Conservation (phyloP, 805 yeast genomes). For the Candida hungchunana region DNA sequence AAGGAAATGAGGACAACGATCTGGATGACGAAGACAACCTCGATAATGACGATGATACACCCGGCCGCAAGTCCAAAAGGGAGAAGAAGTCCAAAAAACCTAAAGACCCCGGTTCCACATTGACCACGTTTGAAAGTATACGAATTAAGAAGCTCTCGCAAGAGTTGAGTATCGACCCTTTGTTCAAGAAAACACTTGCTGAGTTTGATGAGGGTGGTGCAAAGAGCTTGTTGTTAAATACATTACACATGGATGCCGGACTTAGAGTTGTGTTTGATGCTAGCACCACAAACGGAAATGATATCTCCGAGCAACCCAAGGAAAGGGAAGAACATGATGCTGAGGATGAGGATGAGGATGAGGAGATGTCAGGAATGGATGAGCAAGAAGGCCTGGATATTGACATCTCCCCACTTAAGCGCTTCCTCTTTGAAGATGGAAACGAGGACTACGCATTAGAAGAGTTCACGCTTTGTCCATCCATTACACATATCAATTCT, state of each 20-base stretch:
- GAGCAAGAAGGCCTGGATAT: constrained; percentile 22
- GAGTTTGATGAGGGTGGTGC: constrained; percentile 86
- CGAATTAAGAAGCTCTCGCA: constrained; percentile 54
- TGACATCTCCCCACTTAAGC: constrained; percentile 24
- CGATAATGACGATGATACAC: constrained; percentile 2
- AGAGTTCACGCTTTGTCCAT: constrained; percentile 57
- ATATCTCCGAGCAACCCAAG: constrained; percentile 8
- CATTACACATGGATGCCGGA: constrained; percentile 48
- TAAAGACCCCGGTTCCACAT: constrained; percentile 36
- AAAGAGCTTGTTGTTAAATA: constrained; percentile 60
- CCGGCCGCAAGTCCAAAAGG: constrained; percentile 4
- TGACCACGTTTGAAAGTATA: constrained; percentile 47
- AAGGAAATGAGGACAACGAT: constrained; percentile 21
- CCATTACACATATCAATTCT: constrained; percentile 43
- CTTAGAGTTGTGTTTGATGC: constrained; percentile 69
- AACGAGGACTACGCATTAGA: constrained; percentile 23
- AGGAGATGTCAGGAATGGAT: constrained; percentile 22
- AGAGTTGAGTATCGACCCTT: constrained; percentile 65
- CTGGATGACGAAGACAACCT: constrained; percentile 23
- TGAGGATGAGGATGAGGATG: constrained; percentile 19
- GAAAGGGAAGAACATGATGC: not conserved
- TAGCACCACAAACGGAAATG: constrained; percentile 21
- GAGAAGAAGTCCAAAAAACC: constrained; percentile 17
- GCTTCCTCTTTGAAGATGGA: constrained; percentile 28
- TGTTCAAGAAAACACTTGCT: constrained; percentile 68